Conservation (phyloP, 257 asterid genomes). For the Solanum corneliomulleri region DNA sequence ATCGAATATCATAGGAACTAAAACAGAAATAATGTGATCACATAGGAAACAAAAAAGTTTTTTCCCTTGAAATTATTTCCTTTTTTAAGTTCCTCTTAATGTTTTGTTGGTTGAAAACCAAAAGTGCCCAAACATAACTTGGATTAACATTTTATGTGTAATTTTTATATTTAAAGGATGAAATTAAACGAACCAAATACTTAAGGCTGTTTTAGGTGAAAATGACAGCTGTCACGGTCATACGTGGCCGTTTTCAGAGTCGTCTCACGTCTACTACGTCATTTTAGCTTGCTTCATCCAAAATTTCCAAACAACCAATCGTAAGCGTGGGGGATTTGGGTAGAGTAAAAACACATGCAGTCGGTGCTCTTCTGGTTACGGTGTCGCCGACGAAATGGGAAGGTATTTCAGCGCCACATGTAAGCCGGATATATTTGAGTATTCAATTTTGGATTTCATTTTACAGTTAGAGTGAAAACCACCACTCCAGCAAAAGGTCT, state of each 20-base stretch:
- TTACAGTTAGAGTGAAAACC: constrained; percentile 4
- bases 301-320: background rate
- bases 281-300: background rate
- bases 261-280: background rate
- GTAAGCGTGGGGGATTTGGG: background rate
- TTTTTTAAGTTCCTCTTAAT: background rate
- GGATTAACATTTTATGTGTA: background rate
- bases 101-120: background rate
- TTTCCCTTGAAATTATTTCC: background rate
- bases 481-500: constrained; percentile 33
- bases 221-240: background rate
- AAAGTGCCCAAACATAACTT: background rate
- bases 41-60: too few species aligned
- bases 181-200: background rate
- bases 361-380: background rate
- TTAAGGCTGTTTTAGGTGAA: background rate
- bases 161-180: background rate
- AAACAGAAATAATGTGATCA: too few species aligned
- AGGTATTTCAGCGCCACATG: background rate
- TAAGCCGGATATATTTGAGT: background rate
- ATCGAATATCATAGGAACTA: background rate
- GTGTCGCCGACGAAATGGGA: background rate
- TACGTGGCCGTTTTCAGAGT: background rate
- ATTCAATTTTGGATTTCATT: background rate
- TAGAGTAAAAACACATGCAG: background rate